phyloP scores from a whole-genome alignment of 2,329 filamentous ascomycete genomes.

The Colletotrichum sidae region DNA sequence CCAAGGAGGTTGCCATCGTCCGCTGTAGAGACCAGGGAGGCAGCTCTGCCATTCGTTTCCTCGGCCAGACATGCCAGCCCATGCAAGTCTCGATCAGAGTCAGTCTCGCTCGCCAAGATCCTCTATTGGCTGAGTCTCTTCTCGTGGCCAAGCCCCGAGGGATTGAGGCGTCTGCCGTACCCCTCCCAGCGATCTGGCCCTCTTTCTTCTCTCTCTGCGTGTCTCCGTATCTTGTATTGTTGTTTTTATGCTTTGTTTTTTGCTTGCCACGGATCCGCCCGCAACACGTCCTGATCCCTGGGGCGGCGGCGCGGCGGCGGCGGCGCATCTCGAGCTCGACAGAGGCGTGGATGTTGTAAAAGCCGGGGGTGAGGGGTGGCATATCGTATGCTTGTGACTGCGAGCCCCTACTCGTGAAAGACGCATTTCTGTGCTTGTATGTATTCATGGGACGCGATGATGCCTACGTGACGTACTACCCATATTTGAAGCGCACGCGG shows the following conservation, averaged over 20 bases:
- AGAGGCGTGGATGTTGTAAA: slow-evolving; percentile 10
- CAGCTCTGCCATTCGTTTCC: slow-evolving; percentile 30
- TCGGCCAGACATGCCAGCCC: slow-evolving; percentile 35
- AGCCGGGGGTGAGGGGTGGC: not conserved
- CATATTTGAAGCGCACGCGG: too few relatives aligned
- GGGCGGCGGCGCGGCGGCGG: not conserved
- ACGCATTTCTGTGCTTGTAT: not conserved
- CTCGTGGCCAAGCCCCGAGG: slow-evolving; percentile 30
- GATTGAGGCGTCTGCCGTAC: slow-evolving; percentile 32
- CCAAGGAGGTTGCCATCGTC: slow-evolving; percentile 9
- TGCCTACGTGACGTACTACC: too few relatives aligned
- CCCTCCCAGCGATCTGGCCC: slow-evolving; percentile 19
- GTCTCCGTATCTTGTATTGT: not conserved
- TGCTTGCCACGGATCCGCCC: slow-evolving; percentile 19
- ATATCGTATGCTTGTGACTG: not conserved
- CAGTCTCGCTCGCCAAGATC: slow-evolving; percentile 35
- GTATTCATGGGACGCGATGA: too few relatives aligned
- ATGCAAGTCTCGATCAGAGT: slow-evolving; percentile 35
- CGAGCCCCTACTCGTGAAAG: not conserved
- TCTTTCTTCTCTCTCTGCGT: slow-evolving; percentile 20
- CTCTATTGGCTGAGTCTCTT: slow-evolving; percentile 33
- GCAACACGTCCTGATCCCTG: slow-evolving; percentile 6
- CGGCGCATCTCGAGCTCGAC: slow-evolving; percentile 8
- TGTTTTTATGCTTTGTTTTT: not conserved
- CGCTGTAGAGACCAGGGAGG: slow-evolving; percentile 1